These are phyloP conservation scores for Trametopsis cervina DNA, from an alignment of 768 basidiomycete genomes.

Conservation along the genomic window DNA sequence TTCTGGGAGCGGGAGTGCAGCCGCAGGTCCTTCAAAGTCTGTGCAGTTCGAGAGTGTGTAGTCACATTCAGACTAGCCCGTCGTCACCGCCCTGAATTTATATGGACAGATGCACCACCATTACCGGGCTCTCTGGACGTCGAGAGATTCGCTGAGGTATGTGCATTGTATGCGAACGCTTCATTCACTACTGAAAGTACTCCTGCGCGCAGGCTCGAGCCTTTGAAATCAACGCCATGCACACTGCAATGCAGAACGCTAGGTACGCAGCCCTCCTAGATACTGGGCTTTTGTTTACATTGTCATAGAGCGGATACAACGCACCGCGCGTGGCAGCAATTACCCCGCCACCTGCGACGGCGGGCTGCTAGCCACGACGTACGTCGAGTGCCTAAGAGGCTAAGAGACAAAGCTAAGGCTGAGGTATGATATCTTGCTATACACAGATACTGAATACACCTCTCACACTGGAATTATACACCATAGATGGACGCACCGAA, in stretches of 20 bases:
- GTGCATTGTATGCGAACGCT: conserved; percentile 5
- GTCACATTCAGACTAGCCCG: not conserved
- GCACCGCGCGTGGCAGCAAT: conserved; percentile 84
- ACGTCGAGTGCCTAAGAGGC: conserved; percentile 77
- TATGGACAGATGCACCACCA: conserved; percentile 18
- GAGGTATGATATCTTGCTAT: conserved; percentile 59
- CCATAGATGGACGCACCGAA: conserved; percentile 39
- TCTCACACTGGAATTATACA: not conserved
- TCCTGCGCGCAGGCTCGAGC: conserved; percentile 54
- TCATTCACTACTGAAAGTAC: not conserved
- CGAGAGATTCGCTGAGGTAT: conserved; percentile 81
- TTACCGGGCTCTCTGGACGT: conserved; percentile 77
- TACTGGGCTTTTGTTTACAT: not conserved
- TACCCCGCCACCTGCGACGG: conserved; percentile 86
- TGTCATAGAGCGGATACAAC: conserved; percentile 54
- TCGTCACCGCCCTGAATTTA: not conserved
- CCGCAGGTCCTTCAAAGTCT: conserved; percentile 35
- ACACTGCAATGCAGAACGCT: conserved; percentile 75
- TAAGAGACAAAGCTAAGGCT: conserved; percentile 73
- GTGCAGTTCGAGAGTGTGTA: conserved; percentile 35
- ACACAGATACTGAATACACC: too few relatives aligned
- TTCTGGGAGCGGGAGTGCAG: conserved; percentile 19
- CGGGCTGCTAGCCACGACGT: conserved; percentile 94
- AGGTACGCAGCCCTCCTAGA: conserved; percentile 36
- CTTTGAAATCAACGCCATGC: conserved; percentile 90